These are phyloP conservation scores for Inosperma sp. DNA, from an alignment of 768 basidiomycete genomes.

Conservation along the genomic window DNA sequence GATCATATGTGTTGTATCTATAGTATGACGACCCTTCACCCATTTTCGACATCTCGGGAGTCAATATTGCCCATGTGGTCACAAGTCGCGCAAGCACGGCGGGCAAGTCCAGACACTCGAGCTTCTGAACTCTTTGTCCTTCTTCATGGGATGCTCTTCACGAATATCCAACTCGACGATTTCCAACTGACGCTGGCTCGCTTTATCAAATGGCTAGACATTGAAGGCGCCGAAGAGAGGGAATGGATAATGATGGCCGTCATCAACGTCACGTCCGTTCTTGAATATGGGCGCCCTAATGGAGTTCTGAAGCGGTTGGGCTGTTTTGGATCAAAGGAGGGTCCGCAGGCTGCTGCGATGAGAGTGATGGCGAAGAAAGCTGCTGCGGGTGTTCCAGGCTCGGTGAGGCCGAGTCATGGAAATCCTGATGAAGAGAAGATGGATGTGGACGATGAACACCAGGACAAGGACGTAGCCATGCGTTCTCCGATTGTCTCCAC, in stretches of 20 bases:
- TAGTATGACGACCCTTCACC: slow-evolving; percentile 87
- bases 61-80: slow-evolving; percentile 87
- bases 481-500: slow-evolving; percentile 29
- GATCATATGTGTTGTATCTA: not conserved
- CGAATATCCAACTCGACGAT: slow-evolving; percentile 89
- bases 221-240: slow-evolving; percentile 73
- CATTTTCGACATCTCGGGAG: slow-evolving; percentile 84
- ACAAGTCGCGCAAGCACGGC: slow-evolving; percentile 60
- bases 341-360: slow-evolving; percentile 29
- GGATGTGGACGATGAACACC: slow-evolving; percentile 30
- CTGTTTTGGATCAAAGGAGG: slow-evolving; percentile 42
- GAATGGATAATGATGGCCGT: slow-evolving; percentile 98
- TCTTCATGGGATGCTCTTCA: slow-evolving; percentile 96
- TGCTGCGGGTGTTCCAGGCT: slow-evolving; percentile 27
- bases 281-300: slow-evolving; percentile 82
- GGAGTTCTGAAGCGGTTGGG: slow-evolving; percentile 66
- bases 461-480: slow-evolving; percentile 17
- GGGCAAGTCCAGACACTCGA: slow-evolving; percentile 68
- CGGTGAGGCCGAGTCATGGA: slow-evolving; percentile 5
- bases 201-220: slow-evolving; percentile 79
- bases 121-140: slow-evolving; percentile 81
- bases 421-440: slow-evolving; percentile 44
- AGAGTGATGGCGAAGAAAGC: slow-evolving; percentile 51
- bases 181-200: slow-evolving; percentile 77
- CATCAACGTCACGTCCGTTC: slow-evolving; percentile 71